Evolutionary conservation across 768 basidiomycete genomes (phyloP).

Genomic region (Tricholoma hemisulphureum): DNA sequence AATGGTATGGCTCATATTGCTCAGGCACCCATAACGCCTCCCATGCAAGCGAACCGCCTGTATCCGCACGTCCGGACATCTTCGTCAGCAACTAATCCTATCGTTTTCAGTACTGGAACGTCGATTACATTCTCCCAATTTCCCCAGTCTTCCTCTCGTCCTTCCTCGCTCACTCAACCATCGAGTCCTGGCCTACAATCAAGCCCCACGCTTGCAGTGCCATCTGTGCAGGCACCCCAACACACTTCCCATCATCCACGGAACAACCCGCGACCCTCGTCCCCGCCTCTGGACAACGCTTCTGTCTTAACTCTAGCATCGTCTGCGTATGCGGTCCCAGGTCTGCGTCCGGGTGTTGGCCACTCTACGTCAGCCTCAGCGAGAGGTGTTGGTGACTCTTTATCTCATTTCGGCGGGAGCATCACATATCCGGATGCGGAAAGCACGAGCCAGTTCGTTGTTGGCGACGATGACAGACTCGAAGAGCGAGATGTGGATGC

Average conservation of each 20-base stretch:
- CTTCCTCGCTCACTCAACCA: constrained; percentile 39
- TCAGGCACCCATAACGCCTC: constrained; percentile 68
- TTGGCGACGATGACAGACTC: constrained; percentile 65
- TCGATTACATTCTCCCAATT: constrained; percentile 77
- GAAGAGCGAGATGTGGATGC: constrained; percentile 78
- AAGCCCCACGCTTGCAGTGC: constrained; percentile 24
- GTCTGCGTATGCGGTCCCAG: constrained; percentile 80
- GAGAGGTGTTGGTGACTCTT: constrained; percentile 55
- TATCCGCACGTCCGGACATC: constrained; percentile 60
- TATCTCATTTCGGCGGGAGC: constrained; percentile 72
- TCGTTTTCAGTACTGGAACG: constrained; percentile 44
- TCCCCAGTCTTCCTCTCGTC: constrained; percentile 49
- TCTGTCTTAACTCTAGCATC: constrained; percentile 91
- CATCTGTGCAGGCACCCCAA: constrained; percentile 73
- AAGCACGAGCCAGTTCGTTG: constrained; percentile 63
- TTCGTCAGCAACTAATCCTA: constrained; percentile 51
- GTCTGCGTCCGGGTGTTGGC: constrained; percentile 47
- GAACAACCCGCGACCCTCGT: constrained; percentile 92
- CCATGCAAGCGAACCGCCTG: constrained; percentile 51
- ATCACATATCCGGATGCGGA: constrained; percentile 57
- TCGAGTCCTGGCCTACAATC: constrained; percentile 24
- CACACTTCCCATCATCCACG: constrained; percentile 93
- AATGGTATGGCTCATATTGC: constrained; percentile 91
- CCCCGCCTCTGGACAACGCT: constrained; percentile 89
- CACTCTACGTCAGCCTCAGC: constrained; percentile 50